phyloP scores from a whole-genome alignment of 2,329 filamentous ascomycete genomes.

The Pseudogymnoascus sp. region DNA sequence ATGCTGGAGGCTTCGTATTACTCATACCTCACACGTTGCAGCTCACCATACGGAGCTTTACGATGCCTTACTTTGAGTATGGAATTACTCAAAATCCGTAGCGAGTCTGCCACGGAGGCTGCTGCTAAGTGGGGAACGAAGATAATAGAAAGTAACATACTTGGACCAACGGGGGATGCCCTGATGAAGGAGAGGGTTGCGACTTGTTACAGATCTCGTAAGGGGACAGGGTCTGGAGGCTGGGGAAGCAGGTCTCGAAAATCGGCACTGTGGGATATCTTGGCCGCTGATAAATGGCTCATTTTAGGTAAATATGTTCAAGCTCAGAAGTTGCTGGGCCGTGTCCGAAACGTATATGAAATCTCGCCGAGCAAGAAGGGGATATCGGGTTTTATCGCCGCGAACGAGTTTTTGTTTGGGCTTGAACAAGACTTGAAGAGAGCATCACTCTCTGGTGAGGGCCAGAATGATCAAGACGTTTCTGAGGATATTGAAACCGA shows the following conservation, averaged over 20 bases:
- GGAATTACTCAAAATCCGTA: constrained; percentile 75
- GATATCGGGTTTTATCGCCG: constrained; percentile 42
- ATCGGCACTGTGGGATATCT: constrained; percentile 78
- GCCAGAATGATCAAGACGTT: constrained; percentile 24
- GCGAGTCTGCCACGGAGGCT: constrained; percentile 73
- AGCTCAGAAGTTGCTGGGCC: constrained; percentile 67
- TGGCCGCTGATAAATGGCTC: constrained; percentile 79
- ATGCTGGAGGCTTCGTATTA: constrained; percentile 88
- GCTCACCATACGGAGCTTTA: constrained; percentile 68
- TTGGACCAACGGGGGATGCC: constrained; percentile 68
- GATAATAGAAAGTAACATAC: constrained; percentile 68
- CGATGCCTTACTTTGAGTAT: constrained; percentile 68
- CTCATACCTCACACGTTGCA: constrained; percentile 82
- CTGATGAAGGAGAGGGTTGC: constrained; percentile 81
- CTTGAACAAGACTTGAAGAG: constrained; percentile 36
- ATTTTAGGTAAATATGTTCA: constrained; percentile 67
- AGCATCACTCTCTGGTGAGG: constrained; percentile 24
- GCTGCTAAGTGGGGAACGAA: constrained; percentile 78
- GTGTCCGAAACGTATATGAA: constrained; percentile 51
- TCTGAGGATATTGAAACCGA: constrained; percentile 26
- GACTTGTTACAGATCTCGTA: constrained; percentile 70
- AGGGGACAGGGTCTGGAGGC: constrained; percentile 54
- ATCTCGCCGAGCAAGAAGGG: constrained; percentile 42
- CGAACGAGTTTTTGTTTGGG: constrained; percentile 44
- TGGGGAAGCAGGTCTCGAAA: constrained; percentile 73